Percentiles rank a stretch among this genome's conserved stretches.
These are phyloP conservation scores for Xerocomus brunneocitrinus DNA, from an alignment of 768 basidiomycete genomes.

Conservation along the genomic window DNA sequence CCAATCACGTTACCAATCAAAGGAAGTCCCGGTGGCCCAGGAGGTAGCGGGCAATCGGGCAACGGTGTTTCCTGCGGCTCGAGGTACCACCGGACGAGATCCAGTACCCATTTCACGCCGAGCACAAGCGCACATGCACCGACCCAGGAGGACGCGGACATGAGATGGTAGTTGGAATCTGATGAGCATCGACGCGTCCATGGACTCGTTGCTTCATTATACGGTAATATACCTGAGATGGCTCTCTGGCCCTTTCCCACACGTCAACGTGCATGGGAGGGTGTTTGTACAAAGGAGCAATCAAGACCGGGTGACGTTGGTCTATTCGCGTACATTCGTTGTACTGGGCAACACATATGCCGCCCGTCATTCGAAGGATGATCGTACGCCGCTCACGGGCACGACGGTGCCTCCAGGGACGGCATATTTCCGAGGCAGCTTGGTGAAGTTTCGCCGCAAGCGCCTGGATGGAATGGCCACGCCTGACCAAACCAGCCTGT, in stretches of 20 bases:
- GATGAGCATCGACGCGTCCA: neutral
- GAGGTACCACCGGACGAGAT: neutral
- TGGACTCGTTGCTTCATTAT: neutral
- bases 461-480: no score
- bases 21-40: conserved; percentile 34
- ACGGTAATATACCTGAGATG: neutral
- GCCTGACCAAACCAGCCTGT: no score
- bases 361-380: no score
- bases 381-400: no score
- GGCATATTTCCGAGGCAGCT: no score
- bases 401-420: no score
- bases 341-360: no score
- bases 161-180: neutral
- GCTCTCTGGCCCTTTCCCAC: neutral
- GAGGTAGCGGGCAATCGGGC: conserved; percentile 21
- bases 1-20: conserved; percentile 36
- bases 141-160: conserved; percentile 3
- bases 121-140: neutral
- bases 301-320: no score
- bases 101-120: neutral
- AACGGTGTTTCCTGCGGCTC: neutral
- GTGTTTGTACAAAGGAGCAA: no score
- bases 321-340: no score
- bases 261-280: neutral
- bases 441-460: no score